phyloP scores from a whole-genome alignment of 1,139 yeast genomes.

The Pichia sp. region DNA sequence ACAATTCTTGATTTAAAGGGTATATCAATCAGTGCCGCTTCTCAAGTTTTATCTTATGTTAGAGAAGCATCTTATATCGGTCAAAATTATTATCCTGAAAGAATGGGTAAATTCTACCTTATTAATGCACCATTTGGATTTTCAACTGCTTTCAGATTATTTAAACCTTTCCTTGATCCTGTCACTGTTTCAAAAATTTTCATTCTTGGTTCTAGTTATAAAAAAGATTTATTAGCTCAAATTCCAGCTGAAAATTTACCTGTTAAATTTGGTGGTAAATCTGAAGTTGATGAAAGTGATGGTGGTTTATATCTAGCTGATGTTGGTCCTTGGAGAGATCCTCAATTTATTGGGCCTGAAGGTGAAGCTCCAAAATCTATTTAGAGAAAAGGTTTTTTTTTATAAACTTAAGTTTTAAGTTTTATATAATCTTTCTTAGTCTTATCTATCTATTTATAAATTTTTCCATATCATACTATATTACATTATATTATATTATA shows the following conservation, averaged over 20 bases:
- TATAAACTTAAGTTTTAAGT: too few relatives aligned
- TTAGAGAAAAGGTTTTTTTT: background rate
- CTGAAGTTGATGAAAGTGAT: constrained; percentile 54
- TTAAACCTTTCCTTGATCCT: constrained; percentile 93
- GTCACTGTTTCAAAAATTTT: constrained; percentile 96
- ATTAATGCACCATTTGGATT: constrained; percentile 98
- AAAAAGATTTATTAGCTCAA: constrained; percentile 80
- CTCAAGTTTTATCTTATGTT: constrained; percentile 80
- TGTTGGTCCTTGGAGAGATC: constrained; percentile 96
- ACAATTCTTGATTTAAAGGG: constrained; percentile 94
- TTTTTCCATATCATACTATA: too few relatives aligned
- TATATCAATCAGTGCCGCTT: constrained; percentile 75
- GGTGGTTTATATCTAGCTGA: constrained; percentile 87
- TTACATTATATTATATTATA: too few relatives aligned
- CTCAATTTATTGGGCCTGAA: constrained; percentile 75
- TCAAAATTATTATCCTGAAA: constrained; percentile 97
- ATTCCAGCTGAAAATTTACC: constrained; percentile 93
- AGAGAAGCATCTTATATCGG: constrained; percentile 91
- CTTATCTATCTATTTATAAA: background rate
- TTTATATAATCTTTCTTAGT: background rate
- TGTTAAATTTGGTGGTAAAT: constrained; percentile 77
- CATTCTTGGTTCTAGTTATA: constrained; percentile 74
- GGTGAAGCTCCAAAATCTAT: constrained; percentile 60
- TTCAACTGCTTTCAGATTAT: constrained; percentile 83
- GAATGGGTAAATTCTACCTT: constrained; percentile 96